phyloP scores from a whole-genome alignment of 2,329 filamentous ascomycete species.

The Fusarium luffae region DNA sequence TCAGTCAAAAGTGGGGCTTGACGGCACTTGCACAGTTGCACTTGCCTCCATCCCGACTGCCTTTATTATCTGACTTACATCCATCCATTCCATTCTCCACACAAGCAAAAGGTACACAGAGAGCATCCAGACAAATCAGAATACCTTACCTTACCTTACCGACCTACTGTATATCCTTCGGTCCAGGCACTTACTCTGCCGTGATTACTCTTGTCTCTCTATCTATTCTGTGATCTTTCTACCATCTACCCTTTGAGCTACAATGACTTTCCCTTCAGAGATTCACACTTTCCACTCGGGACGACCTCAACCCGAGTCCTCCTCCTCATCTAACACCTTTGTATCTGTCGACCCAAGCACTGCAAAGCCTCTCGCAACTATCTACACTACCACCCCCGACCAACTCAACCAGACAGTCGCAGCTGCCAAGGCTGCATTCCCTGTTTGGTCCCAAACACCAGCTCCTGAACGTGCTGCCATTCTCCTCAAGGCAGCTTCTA shows the following conservation, averaged over 20 bases:
- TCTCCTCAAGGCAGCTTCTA: slow-evolving; percentile 77
- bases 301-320: slow-evolving; percentile 67
- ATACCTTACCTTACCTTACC: background rate
- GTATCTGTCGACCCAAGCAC: slow-evolving; percentile 80
- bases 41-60: slow-evolving; percentile 5
- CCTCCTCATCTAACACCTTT: slow-evolving; percentile 71
- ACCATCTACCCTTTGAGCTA: slow-evolving; percentile 3
- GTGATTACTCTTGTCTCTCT: background rate
- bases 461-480: slow-evolving; percentile 80
- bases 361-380: slow-evolving; percentile 73
- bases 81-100: background rate
- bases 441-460: slow-evolving; percentile 79
- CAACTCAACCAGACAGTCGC: slow-evolving; percentile 78
- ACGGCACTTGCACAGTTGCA: background rate
- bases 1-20: slow-evolving; percentile 7
- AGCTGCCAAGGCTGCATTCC: slow-evolving; percentile 78
- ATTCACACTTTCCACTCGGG: slow-evolving; percentile 81
- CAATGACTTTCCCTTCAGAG: slow-evolving; percentile 52
- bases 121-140: background rate
- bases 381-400: slow-evolving; percentile 74
- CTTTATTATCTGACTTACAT: slow-evolving; percentile 23
- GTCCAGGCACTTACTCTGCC: background rate
- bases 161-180: background rate
- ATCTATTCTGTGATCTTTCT: background rate
- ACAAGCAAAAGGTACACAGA: background rate